phyloP scores from a whole-genome alignment of 2,329 filamentous ascomycete genomes.

The Coleophoma crateriformis region DNA sequence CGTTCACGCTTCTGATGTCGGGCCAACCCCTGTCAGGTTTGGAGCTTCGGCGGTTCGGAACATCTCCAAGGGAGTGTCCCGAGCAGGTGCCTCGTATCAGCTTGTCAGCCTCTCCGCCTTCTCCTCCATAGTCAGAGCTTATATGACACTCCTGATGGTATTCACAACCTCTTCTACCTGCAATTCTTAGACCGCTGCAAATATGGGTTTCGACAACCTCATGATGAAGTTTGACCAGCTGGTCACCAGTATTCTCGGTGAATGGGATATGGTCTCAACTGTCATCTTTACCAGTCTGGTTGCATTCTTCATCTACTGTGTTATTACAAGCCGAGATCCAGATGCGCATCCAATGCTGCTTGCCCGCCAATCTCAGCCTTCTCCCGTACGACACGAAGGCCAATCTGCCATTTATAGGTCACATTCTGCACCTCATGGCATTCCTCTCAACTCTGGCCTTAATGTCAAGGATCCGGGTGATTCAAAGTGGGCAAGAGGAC shows the following conservation, averaged over 20 bases:
- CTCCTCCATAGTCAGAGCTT: neutral
- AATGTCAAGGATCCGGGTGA: constrained; percentile 77
- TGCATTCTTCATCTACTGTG: constrained; percentile 62
- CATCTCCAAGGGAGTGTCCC: too few relatives aligned
- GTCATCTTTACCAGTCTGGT: constrained; percentile 62
- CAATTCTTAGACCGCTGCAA: constrained; percentile 3
- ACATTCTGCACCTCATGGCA: constrained; percentile 79
- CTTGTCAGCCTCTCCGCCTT: constrained; percentile 9
- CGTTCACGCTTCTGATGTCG: neutral
- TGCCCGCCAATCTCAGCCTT: constrained; percentile 73
- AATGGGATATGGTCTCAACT: constrained; percentile 81
- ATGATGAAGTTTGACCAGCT: constrained; percentile 66
- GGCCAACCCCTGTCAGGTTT: constrained; percentile 4
- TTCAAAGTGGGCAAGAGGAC: constrained; percentile 76
- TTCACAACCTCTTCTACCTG: neutral
- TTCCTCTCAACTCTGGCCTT: constrained; percentile 70
- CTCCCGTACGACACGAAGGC: constrained; percentile 73
- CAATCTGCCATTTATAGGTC: constrained; percentile 84
- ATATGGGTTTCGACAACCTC: constrained; percentile 37
- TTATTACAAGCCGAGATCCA: constrained; percentile 70
- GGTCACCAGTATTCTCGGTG: constrained; percentile 62
- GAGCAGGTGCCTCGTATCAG: constrained; percentile 1
- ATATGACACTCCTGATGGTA: neutral
- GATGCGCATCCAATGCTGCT: constrained; percentile 91
- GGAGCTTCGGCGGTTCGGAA: neutral